Percentiles rank a stretch among this genome's conserved stretches.
phyloP scores from a whole-genome alignment of 225 moss, liverwort and hornwort species.

The Ulota crispa region DNA sequence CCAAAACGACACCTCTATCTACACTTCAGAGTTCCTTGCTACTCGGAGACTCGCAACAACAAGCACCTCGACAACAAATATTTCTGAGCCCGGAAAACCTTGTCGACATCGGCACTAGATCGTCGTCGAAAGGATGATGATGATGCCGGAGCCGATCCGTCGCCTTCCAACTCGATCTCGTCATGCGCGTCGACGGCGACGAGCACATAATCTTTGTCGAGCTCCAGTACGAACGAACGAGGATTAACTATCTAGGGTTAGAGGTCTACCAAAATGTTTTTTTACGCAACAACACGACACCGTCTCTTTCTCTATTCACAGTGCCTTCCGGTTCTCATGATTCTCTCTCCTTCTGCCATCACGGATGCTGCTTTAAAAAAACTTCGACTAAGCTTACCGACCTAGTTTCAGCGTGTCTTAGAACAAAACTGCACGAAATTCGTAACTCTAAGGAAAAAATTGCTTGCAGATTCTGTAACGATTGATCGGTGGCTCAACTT shows the following conservation, averaged over 20 bases:
- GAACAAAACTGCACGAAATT: neutral
- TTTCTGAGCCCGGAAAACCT: neutral
- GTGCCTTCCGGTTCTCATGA: neutral
- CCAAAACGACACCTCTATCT: neutral
- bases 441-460: neutral
- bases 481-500: neutral
- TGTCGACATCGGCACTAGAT: neutral
- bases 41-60: neutral
- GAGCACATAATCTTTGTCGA: neutral
- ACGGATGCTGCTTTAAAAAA: neutral
- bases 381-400: neutral
- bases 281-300: conserved; percentile 19
- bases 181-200: neutral
- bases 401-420: neutral
- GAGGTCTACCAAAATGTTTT: neutral
- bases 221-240: neutral
- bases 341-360: conserved; percentile 24
- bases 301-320: neutral
- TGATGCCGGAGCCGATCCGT: neutral
- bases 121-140: conserved; percentile 7
- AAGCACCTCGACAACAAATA: neutral
- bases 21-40: neutral
- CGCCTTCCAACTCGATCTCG: neutral
- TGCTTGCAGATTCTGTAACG: neutral
- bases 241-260: neutral